Base-by-base conservation (phyloP, 1,139 yeast species). In the Suhomyces bribrorum region DNA sequence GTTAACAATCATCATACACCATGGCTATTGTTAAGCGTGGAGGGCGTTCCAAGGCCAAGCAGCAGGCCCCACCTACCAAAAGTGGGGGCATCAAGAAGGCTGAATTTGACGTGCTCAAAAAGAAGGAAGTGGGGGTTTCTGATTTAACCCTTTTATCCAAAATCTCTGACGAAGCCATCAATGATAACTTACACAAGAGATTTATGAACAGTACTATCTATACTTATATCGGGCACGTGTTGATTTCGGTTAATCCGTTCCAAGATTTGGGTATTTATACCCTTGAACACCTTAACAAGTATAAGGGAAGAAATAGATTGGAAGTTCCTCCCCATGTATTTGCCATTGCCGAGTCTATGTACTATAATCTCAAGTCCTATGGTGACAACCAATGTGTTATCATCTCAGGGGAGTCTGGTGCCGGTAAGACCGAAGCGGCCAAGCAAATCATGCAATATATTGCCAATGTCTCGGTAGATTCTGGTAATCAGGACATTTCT, bases 301-400 rank as follows among this genome's bases (percentile, higher is more conserved):
- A 94, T 59, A 81, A 83, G 61, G 97, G 96, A 42, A 88, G 90
- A 61, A 94, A 92, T 62, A 74, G 98, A 56, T 72, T 94, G 46
- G 99, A 94, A 63, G 95, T 86, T 25, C 95, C 97, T n/a, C 99
- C 99, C 6, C 99, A 94, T 66, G 98, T 94, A 30, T 94, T 85
- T 64, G 96, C 97, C 36, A 90, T 92, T 54, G 98, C 99, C 14
- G 99, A 94, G 64, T 70, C 95, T 26, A 90, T 94, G 96, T 92
- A 85, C 64, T 92, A 94, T 66, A 87, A 90, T 61, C 78, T 94
- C 81, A 90, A 90, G 64, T 85, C 95, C 0, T 94, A 94, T 64
- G 81, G 86, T 41, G 98, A 94, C 55, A 89, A 83, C 60, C 98
- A 94, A 62, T 92, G 98, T 75, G 98, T 94, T 29, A 94, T 94